A percentile compares a stretch with the other conserved stretches of the same genome.
phyloP scores from a whole-genome alignment of 1,284 basidiomycete genomes.

The Puccinia horiana region DNA sequence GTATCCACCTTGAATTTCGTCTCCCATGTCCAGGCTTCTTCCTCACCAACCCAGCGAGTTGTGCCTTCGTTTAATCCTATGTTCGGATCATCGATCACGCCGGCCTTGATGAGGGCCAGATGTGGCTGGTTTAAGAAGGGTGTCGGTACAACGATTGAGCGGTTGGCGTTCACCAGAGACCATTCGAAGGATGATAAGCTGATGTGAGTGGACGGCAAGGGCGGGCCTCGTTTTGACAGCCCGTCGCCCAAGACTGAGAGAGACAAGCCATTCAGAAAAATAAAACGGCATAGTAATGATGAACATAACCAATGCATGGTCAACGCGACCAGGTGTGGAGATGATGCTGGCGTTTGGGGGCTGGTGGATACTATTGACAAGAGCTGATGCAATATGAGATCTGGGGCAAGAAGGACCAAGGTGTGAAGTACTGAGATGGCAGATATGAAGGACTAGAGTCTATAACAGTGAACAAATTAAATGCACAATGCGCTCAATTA shows the following conservation, averaged over 20 bases:
- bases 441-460: not conserved
- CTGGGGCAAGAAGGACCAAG: not conserved
- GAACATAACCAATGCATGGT: not conserved
- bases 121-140: slow-evolving; percentile 52
- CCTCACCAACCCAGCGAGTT: slow-evolving; percentile 45
- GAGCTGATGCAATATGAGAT: too few relatives aligned
- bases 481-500: too few relatives aligned
- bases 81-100: slow-evolving; percentile 53
- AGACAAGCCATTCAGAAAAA: not conserved
- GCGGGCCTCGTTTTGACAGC: slow-evolving; percentile 19
- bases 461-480: not conserved
- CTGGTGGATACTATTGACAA: too few relatives aligned
- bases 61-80: slow-evolving; percentile 49
- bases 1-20: slow-evolving; percentile 11
- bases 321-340: not conserved
- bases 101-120: slow-evolving; percentile 54
- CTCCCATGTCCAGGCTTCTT: slow-evolving; percentile 44
- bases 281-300: not conserved
- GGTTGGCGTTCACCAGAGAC: slow-evolving; percentile 53
- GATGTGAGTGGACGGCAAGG: slow-evolving; percentile 32
- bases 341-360: too few relatives aligned
- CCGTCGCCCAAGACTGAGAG: not conserved
- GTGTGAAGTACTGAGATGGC: not conserved
- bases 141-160: slow-evolving; percentile 53
- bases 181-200: slow-evolving; percentile 51